Base-by-base conservation (phyloP, 306 rosid species). In the Hippophae tibetana region DNA sequence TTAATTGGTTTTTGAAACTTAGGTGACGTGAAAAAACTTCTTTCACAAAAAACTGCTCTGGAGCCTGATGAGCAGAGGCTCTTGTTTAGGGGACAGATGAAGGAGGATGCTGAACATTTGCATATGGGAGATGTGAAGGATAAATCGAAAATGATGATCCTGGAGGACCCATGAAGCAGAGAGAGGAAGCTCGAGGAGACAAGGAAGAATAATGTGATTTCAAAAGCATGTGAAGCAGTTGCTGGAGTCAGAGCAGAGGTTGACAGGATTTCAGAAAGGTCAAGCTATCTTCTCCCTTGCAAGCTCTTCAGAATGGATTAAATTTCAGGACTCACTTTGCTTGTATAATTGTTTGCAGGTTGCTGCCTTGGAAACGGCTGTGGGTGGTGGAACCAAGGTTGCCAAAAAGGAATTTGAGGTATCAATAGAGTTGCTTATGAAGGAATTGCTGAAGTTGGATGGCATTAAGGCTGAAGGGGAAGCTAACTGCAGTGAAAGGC, bases 391-490 rank as follows among this genome's bases (percentile, higher is more conserved):
- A 67, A 87, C 92, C 69, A 74, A 64, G 79, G 83, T 87, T 63
- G 69, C 75, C 3, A 95, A 87, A 63, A 85, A 78, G 70, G 95
- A 87, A 62, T 87, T 90, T 69, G n/a, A 68, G 2, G 54, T 73
- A 57, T 64, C 76, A 10, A 74, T 89, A 10, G 98, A 90, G 80
- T 60, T 90, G 80, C 92, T 90, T 13, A 87, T 85, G 98, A 79
- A 80, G 63, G 86, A 87, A 65, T 70, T 87, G 82, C 79, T 90
- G 87, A 81, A 83, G 60, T 62, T 90, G 79, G 98, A 87, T 67
- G 58, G 87, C 27, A 87, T 87, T 60, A 71, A 83, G 70, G 96
- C 96, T 64, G 95, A 87, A 62, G 98, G 95, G 47, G 89, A 81
- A 67, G 84, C 85, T 5, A 90, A 78, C 13, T 83, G 78, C 95